Percentiles rank a stretch among this genome's conserved stretches.
Conservation (phyloP, 176 grass and related monocot species). For the Bothriochloa decipiens region DNA sequence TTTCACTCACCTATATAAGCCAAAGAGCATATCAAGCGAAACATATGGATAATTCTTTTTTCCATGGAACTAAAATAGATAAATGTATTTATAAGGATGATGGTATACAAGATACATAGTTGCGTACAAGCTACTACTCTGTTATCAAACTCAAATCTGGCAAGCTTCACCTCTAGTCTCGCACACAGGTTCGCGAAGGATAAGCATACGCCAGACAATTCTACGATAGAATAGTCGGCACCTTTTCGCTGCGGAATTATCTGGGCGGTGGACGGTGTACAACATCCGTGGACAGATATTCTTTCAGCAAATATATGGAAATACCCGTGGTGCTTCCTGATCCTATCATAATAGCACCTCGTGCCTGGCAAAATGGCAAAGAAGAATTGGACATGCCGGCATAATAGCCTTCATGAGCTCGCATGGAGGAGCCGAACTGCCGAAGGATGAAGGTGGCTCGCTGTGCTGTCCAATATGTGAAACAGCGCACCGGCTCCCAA, state of each 20-base stretch:
- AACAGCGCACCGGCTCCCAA: neutral
- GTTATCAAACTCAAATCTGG: constrained; percentile 13
- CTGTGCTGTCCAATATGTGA: neutral
- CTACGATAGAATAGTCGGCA: constrained; percentile 4
- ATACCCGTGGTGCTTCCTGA: neutral
- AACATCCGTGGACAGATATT: neutral
- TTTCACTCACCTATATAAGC: neutral
- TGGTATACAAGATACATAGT: neutral
- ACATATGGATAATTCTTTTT: neutral
- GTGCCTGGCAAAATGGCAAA: constrained; percentile 13
- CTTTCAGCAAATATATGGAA: constrained; percentile 22
- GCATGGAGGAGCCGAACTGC: neutral
- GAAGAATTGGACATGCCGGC: constrained; percentile 11
- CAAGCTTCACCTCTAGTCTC: neutral
- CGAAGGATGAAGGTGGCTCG: neutral
- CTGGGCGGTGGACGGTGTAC: constrained; percentile 27
- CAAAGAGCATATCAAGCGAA: neutral
- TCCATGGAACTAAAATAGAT: neutral
- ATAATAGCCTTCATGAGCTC: neutral
- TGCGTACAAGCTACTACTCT: neutral
- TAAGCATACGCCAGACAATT: constrained; percentile 25
- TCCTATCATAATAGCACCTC: neutral
- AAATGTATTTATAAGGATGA: neutral
- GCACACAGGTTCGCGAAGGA: constrained; percentile 32
- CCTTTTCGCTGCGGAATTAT: neutral